Percentiles rank a stretch among this genome's conserved stretches.
phyloP scores from a whole-genome alignment of 345 rosid genomes.

The Citrus cavaleriei region DNA sequence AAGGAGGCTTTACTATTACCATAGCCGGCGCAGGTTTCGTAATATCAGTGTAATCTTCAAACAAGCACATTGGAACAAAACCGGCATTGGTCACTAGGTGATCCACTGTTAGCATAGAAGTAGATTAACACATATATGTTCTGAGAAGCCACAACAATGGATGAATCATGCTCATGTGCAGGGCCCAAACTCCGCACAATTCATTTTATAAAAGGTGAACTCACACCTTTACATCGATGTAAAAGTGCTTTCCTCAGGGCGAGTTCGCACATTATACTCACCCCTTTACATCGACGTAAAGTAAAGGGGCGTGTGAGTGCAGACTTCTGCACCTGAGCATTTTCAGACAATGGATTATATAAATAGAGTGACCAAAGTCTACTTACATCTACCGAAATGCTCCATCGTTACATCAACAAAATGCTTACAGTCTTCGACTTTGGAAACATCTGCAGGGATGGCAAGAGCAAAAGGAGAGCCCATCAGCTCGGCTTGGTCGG shows the following conservation, averaged over 20 bases:
- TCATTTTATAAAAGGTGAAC: no score
- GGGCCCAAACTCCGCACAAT: no score
- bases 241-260: no score
- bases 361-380: background rate
- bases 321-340: no score
- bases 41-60: constrained; percentile 48
- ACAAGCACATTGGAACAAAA: constrained; percentile 37
- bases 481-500: constrained; percentile 22
- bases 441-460: constrained; percentile 55
- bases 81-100: constrained; percentile 69
- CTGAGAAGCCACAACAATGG: background rate
- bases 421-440: constrained; percentile 41
- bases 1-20: constrained; percentile 24
- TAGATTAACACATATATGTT: no score
- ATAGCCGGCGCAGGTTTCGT: constrained; percentile 36
- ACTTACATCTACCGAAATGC: constrained; percentile 52
- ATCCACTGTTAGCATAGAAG: constrained; percentile 42
- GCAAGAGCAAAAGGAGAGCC: constrained; percentile 47
- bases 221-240: no score
- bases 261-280: no score
- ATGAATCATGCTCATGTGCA: no score
- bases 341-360: no score
- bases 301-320: no score
- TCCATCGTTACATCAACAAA: constrained; percentile 35
- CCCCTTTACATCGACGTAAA: no score